Base-by-base conservation (phyloP, 176 grass and related monocot genomes). In the Oryza punctata region DNA sequence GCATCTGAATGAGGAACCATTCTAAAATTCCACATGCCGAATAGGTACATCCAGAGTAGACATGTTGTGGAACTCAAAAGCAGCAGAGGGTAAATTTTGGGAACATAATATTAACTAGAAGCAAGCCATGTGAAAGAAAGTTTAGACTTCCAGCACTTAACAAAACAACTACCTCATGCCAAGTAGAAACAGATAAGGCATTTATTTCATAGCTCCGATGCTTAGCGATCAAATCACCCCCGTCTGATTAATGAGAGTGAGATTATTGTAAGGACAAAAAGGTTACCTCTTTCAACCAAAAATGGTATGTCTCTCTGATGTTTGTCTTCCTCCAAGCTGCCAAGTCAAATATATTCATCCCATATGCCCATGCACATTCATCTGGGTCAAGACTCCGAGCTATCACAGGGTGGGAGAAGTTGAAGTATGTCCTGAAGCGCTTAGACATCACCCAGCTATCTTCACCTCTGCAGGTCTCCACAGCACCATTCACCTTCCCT, bases 361-460 rank as follows among this genome's bases (percentile, higher is more conserved):
- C 94, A 73, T 89, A 97, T 84, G 94, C 94, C 91, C 94, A 97
- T 72, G 94, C 87, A 73, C 94, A 97, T 90, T 96, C 94, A 76
- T 96, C 77, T 70, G 91, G 94, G 74, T 97, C 94, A 81, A 97
- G 85, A 88, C 88, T 94, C 46, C 50, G 85, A 66, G 76, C 82
- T 87, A 97, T 90, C 67, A 91, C 75, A 33, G 94, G 94, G 46
- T 97, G 94, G 38, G 94, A 94, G 82, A 97, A 97, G 71, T 97
- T 97, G 82, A 97, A 97, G 88, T 97, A 97, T 41, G 94, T 97
- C 82, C 87, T 94, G 71, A 97, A 97, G 75, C 81, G 79, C 77
- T 97, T 97, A 75, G 94, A 91, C 94, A 97, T 97, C 82, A 97
- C 94, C 94, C 94, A 97, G 73, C 19, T 94, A 71, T 97, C 94